Percentiles rank a stretch among this genome's conserved stretches.
Conservation (phyloP, 371 early-diverging fungal genomes). For the Cokeromyces recurvatus region DNA sequence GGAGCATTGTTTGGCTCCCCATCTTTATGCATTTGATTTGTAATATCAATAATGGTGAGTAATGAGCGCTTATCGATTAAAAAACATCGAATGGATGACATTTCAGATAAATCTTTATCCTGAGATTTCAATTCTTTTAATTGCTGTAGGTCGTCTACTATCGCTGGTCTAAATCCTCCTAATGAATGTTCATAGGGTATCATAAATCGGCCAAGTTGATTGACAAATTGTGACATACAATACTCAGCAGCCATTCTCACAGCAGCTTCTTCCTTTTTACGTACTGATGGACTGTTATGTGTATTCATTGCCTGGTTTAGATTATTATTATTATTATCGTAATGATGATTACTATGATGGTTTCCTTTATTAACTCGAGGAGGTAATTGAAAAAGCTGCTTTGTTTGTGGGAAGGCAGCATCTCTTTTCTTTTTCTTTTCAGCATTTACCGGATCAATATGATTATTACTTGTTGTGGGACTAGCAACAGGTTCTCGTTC, state of each 20-base stretch:
- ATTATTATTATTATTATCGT: conserved; percentile 1
- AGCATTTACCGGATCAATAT: no score
- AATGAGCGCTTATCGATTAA: conserved; percentile 62
- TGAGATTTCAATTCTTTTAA: conserved; percentile 4
- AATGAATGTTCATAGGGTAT: conserved; percentile 53
- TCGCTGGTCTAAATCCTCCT: conserved; percentile 47
- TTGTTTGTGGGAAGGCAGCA: conserved; percentile 40
- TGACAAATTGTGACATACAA: conserved; percentile 65
- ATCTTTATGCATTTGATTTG: background rate
- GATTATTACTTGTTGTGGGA: no score
- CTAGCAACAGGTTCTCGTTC: conserved; percentile 28
- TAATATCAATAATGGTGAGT: conserved; percentile 44
- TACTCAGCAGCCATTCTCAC: conserved; percentile 75
- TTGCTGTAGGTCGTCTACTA: conserved; percentile 51
- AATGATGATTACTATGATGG: conserved; percentile 5
- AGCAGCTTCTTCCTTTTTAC: conserved; percentile 45
- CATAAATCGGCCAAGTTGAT: conserved; percentile 67
- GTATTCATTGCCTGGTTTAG: background rate
- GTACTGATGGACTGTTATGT: background rate
- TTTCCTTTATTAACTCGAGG: conserved; percentile 29
- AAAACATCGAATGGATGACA: conserved; percentile 54
- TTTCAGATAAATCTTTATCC: conserved; percentile 4
- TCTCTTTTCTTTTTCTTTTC: conserved; percentile 48
- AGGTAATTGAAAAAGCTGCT: conserved; percentile 42
- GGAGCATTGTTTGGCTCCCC: conserved; percentile 25